These are phyloP conservation scores for Stagonosporopsis tanaceti DNA, from an alignment of 2,329 filamentous ascomycete genomes.

Conservation along the genomic window DNA sequence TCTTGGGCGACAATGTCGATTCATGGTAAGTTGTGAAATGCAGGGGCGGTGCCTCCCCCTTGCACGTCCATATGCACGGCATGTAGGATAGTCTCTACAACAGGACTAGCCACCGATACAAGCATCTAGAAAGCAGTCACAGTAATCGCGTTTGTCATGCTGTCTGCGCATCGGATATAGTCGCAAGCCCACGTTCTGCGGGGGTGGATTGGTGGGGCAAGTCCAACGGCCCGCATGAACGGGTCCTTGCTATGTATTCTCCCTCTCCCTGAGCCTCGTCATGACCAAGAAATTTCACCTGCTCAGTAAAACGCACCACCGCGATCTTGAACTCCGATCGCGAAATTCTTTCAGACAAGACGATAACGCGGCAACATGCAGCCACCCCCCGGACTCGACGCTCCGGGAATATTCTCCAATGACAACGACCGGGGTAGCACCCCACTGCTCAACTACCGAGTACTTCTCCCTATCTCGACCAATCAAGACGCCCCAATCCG, in stretches of 20 bases:
- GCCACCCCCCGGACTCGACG: neutral
- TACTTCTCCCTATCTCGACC: slow-evolving; percentile 30
- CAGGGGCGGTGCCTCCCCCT: neutral
- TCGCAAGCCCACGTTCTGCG: slow-evolving; percentile 6
- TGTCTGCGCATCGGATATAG: slow-evolving; percentile 1
- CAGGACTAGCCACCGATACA: neutral
- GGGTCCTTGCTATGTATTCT: neutral
- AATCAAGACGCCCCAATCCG: slow-evolving; percentile 21
- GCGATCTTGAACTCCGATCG: neutral
- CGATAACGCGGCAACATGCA: neutral
- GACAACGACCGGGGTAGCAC: slow-evolving; percentile 8
- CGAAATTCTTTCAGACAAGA: neutral
- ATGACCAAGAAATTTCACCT: neutral
- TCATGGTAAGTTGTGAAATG: too few relatives aligned
- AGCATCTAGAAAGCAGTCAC: neutral
- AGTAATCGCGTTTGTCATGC: slow-evolving; percentile 8
- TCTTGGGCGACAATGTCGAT: neutral
- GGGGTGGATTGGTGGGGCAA: slow-evolving; percentile 15
- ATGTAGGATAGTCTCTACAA: neutral
- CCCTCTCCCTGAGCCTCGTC: too few relatives aligned
- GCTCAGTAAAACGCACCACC: neutral
- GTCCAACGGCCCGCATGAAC: slow-evolving; percentile 4
- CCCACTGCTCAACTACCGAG: slow-evolving; percentile 23
- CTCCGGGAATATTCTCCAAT: neutral
- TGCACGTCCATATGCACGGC: neutral